Evolutionary conservation across 495 filamentous ascomycete species (phyloP), one percentile per base, ranked within the genome.

Genomic region (Cercophora scortea): DNA sequence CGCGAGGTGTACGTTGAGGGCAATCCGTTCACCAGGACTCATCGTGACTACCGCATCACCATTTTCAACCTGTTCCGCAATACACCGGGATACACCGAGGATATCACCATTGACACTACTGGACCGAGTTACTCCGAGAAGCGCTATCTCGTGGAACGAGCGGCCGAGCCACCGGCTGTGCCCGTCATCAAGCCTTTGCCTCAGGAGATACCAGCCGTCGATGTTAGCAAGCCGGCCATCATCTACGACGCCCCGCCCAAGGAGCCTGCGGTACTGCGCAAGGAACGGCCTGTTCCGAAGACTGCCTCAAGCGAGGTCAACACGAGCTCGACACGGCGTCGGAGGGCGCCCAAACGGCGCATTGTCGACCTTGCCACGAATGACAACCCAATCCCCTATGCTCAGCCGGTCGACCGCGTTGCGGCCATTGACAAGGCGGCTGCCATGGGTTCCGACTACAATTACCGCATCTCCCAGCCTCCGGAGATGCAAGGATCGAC

Each of bases 1-100:
- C 84, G 82, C 41, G 93, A 96, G 71, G 83, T 97, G 47, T 98
- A 88, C 74, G 87, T 97, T 12, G 76, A 83, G 44, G 86, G 85
- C 13, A 97, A 97, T 67, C 89, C 92, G 7, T 96, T 96, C 56
- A 85, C 84, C 33, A 89, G 86, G 52, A 92, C 89, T 10, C 90
- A 96, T 61, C 79, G 84, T 48, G 82, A 80, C 55, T 94, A 96
- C 63, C 82, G 93, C 32, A 75, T 94, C 55, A 85, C 81, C 19
- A 95, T 98, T 58, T 96, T 98, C 79, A 97, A 97, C 61, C 79
- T 96, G 1, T 98, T 98, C 75, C 86, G 93, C 52, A 81, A 79
- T n/a, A 90, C 89, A 0, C 90, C 93, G 3, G 93, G 93, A 9
- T 93, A 91, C 61, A 80, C 83, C 0, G 88, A 95, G 58, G 94